Evolutionary conservation across 495 filamentous ascomycete species (phyloP), one percentile per base, ranked within the genome.

Genomic region (Tuber aestivum): DNA sequence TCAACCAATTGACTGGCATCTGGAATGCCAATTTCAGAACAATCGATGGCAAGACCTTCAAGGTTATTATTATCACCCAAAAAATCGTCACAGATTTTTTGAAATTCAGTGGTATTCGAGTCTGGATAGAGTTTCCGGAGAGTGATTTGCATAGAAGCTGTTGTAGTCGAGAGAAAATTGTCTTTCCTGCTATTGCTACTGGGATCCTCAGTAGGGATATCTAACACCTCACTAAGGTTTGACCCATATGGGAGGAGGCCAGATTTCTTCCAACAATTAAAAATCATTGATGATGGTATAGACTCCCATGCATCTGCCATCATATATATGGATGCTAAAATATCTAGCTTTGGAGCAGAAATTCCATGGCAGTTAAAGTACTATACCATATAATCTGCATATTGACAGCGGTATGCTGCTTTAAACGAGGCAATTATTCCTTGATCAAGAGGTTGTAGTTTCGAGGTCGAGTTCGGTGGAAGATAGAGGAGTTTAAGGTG

Each of bases 401-500:
- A 80, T 69, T 75, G 72, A 21, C 72, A 71, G 8, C 78, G 73
- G 44, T 80, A 80, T 3, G 77, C 76, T 9, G 78, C 74, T 27
- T 80, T 80, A 27, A 80, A 79, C 7, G 74, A 50, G 14, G 41
- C 37, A 35, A 80, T 80, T 35, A 80, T 70, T 4, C 78, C 78
- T 42, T 73, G 73, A 38, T 65, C 74, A 2, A 80, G 71, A 2
- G 78, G 78, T 69, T 80, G 77, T 7, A 80, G 42, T 23, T 76
- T 40, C n/a, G 78, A 45, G 1, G 79, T 74, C 35, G 78, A 76
- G 42, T 80, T 80, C 16, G 77, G 76, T 23, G 78, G 78, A 3
- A 80, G 71, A 56, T 80, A 80, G 68, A 79, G 76, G 21, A 80
- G 50, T 5, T 77, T 80, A 69, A 80, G 76, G 35, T 79, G 75